Percentiles rank a stretch among this genome's conserved stretches.
Evolutionary conservation across 1,139 yeast species (phyloP).

Genomic region (Hyphopichia wangnamkhiaoensis): DNA sequence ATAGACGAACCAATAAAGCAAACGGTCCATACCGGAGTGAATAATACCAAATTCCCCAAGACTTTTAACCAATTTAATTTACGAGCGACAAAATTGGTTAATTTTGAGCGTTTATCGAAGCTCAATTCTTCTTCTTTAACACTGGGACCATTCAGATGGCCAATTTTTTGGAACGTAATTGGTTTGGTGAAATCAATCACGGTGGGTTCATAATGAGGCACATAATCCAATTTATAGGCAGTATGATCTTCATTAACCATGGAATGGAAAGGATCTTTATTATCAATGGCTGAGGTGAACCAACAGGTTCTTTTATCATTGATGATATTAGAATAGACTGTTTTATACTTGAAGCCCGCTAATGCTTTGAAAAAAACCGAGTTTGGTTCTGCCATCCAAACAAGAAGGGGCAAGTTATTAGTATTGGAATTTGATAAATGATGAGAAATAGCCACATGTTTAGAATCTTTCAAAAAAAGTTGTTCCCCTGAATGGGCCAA

Average conservation of each 20-base stretch:
- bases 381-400: conserved; percentile 62
- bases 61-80: conserved; percentile 51
- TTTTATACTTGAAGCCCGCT: conserved; percentile 46
- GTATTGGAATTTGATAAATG: conserved; percentile 8
- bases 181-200: conserved; percentile 51
- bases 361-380: conserved; percentile 64
- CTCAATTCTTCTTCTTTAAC: background rate
- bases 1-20: conserved; percentile 49
- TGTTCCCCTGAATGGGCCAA: conserved; percentile 74
- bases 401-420: conserved; percentile 50
- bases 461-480: conserved; percentile 60
- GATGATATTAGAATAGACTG: conserved; percentile 71
- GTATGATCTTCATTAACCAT: conserved; percentile 40
- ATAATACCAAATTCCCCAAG: conserved; percentile 39
- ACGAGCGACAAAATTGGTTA: conserved; percentile 22
- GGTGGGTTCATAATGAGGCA: conserved; percentile 53
- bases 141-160: background rate
- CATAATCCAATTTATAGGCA: conserved; percentile 43
- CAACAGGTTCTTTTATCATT: conserved; percentile 80
- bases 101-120: conserved; percentile 11
- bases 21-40: conserved; percentile 55
- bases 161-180: conserved; percentile 12
- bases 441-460: background rate
- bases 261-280: conserved; percentile 60
- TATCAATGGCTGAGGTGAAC: conserved; percentile 76